phyloP scores from a whole-genome alignment of 2,329 filamentous ascomycete genomes.

The Curvularia sp. region DNA sequence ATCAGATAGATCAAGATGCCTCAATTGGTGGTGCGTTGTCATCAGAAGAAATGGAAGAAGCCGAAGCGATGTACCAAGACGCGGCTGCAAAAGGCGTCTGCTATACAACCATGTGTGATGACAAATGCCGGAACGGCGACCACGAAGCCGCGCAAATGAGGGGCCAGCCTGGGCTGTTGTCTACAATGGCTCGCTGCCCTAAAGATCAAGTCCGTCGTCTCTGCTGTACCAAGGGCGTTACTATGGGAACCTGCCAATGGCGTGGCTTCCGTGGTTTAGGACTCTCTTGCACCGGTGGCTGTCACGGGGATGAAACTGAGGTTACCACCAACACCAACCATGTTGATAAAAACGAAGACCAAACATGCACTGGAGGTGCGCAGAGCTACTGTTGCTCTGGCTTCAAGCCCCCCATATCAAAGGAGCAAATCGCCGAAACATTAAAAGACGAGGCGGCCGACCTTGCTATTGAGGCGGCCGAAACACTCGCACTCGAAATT shows the following conservation, averaged over 20 bases:
- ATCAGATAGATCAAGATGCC: slow-evolving; percentile 3
- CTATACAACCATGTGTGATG: slow-evolving; percentile 11
- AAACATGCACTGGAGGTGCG: slow-evolving; percentile 38
- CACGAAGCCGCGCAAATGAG: slow-evolving; percentile 11
- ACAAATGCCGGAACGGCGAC: slow-evolving; percentile 17
- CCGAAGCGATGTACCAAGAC: neutral
- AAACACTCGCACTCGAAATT: slow-evolving; percentile 42
- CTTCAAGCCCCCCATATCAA: slow-evolving; percentile 36
- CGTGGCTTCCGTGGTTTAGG: slow-evolving; percentile 11
- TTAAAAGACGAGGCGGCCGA: slow-evolving; percentile 2
- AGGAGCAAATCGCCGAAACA: slow-evolving; percentile 3
- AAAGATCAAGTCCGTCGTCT: slow-evolving; percentile 1
- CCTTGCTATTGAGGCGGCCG: slow-evolving; percentile 25
- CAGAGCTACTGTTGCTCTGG: slow-evolving; percentile 34
- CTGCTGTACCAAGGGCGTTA: slow-evolving; percentile 9
- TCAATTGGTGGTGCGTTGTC: neutral
- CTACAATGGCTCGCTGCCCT: neutral
- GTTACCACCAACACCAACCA: slow-evolving; percentile 34
- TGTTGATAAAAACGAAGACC: slow-evolving; percentile 40
- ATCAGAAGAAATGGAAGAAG: neutral
- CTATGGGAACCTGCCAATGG: slow-evolving; percentile 12
- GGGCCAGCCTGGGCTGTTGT: slow-evolving; percentile 4
- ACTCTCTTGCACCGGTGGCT: slow-evolving; percentile 3
- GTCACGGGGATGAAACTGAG: slow-evolving; percentile 34
- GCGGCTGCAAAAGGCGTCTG: slow-evolving; percentile 3